Percentiles rank a stretch among this genome's conserved stretches.
phyloP scores from a whole-genome alignment of 2,329 filamentous ascomycete species.

The Penicillium rolfsii region DNA sequence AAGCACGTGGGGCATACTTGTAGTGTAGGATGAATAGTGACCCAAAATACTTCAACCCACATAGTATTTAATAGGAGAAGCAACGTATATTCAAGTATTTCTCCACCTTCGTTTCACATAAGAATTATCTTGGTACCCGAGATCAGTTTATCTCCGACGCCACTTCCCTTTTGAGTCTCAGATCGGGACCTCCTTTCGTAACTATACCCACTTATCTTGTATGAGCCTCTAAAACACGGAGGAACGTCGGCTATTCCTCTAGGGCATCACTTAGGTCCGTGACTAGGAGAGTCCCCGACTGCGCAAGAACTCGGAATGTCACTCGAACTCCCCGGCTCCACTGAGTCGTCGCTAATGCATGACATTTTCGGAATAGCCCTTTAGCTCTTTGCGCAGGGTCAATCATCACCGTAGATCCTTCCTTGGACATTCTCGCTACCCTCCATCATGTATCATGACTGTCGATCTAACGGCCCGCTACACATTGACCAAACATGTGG shows the following conservation, averaged over 20 bases:
- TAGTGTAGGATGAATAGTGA: background rate
- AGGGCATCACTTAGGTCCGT: background rate
- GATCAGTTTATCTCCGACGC: background rate
- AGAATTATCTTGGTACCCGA: background rate
- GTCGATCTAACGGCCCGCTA: background rate
- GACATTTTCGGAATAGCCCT: background rate
- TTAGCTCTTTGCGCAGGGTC: background rate
- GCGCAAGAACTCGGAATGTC: background rate
- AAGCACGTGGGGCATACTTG: background rate
- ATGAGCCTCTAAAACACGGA: background rate
- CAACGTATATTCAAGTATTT: background rate
- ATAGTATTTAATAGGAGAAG: background rate
- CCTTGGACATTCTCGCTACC: background rate
- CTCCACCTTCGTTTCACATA: background rate
- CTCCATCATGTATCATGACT: background rate
- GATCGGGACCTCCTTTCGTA: background rate
- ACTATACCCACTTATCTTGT: background rate
- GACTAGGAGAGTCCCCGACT: background rate
- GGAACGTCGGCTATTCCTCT: background rate
- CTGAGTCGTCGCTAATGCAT: background rate
- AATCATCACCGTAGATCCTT: background rate
- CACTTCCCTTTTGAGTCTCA: background rate
- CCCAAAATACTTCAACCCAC: background rate
- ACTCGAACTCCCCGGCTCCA: background rate
- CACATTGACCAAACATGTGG: background rate